A percentile compares a stretch with the other conserved stretches of the same genome.
These are phyloP conservation scores for Kuraishia borneana DNA, from an alignment of 805 yeast species.

Conservation along the genomic window DNA sequence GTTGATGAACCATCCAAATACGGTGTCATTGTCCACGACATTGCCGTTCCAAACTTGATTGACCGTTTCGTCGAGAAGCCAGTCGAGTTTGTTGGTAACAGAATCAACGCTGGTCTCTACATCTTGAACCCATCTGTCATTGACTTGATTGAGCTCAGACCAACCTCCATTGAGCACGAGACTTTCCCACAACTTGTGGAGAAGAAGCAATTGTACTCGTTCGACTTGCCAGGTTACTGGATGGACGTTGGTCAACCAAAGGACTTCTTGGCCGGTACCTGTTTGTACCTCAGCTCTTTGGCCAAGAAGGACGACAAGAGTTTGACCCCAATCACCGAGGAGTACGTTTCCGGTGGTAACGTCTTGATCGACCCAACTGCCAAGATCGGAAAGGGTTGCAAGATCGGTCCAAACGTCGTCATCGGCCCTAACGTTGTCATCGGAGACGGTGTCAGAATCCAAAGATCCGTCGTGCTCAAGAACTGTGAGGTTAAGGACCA, in stretches of 20 bases:
- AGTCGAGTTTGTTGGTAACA: slow-evolving; percentile 98
- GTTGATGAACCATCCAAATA: slow-evolving; percentile 99
- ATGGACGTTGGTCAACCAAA: slow-evolving; percentile 99
- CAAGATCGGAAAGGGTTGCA: slow-evolving; percentile 81
- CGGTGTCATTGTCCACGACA: slow-evolving; percentile 98
- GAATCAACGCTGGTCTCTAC: slow-evolving; percentile 98
- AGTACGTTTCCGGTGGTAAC: slow-evolving; percentile 79
- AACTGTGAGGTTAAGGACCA: slow-evolving; percentile 92
- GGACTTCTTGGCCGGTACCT: slow-evolving; percentile 95
- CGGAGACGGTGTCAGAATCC: slow-evolving; percentile 98
- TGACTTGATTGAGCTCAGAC: slow-evolving; percentile 93
- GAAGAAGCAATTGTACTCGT: slow-evolving; percentile 80
- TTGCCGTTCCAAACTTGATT: slow-evolving; percentile 87
- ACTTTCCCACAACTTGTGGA: slow-evolving; percentile 96
- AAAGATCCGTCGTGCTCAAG: slow-evolving; percentile 85
- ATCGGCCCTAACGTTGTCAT: slow-evolving; percentile 93
- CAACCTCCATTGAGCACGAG: slow-evolving; percentile 99
- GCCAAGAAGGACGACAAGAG: slow-evolving; percentile 67
- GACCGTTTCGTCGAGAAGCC: slow-evolving; percentile 99
- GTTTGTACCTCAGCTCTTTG: slow-evolving; percentile 79
- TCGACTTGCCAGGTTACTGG: slow-evolving; percentile 99
- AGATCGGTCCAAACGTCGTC: slow-evolving; percentile 96
- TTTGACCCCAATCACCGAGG: slow-evolving; percentile 50
- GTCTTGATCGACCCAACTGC: slow-evolving; percentile 94
- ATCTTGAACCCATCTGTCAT: slow-evolving; percentile 95